Evolutionary conservation across 176 grass and related monocot genomes (phyloP).

Genomic region (Dactylis glomerata): DNA sequence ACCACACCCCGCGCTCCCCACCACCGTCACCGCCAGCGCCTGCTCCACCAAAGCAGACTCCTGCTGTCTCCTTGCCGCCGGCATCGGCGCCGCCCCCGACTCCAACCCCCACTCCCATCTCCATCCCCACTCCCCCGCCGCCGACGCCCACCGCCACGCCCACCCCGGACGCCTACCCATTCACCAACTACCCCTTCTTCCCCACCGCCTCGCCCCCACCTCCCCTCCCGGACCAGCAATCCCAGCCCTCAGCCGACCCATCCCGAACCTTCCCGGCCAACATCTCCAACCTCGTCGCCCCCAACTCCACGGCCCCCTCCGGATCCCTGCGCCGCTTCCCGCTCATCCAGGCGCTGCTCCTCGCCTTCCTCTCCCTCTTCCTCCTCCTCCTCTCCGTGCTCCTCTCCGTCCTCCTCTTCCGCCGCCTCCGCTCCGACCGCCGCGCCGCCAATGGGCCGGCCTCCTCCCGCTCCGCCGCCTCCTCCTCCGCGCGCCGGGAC

Average conservation of each 20-base stretch:
- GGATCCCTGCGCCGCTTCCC: constrained; percentile 18
- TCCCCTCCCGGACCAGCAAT: background rate
- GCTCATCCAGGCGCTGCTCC: constrained; percentile 47
- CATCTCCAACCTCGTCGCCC: constrained; percentile 44
- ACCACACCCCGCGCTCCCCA: background rate
- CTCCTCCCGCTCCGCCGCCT: background rate
- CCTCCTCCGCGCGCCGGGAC: background rate
- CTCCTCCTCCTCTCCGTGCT: constrained; percentile 41
- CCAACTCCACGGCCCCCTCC: background rate
- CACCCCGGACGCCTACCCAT: constrained; percentile 23
- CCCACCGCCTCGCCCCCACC: constrained; percentile 6
- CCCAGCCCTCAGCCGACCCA: background rate
- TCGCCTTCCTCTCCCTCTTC: constrained; percentile 41
- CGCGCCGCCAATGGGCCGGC: background rate
- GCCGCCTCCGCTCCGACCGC: constrained; percentile 10
- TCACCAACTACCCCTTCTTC: constrained; percentile 56
- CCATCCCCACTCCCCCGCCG: background rate
- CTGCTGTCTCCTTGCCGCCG: background rate
- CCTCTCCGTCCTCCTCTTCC: constrained; percentile 49
- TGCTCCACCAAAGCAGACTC: background rate
- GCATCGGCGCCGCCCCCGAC: background rate
- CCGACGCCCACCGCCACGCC: constrained; percentile 27
- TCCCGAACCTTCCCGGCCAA: constrained; percentile 48
- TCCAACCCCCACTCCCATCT: background rate
- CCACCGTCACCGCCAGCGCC: background rate